A percentile compares a stretch with the other conserved stretches of the same genome.
These are phyloP conservation scores for Suhomyces emberorum DNA, from an alignment of 805 yeast species.

Conservation along the genomic window DNA sequence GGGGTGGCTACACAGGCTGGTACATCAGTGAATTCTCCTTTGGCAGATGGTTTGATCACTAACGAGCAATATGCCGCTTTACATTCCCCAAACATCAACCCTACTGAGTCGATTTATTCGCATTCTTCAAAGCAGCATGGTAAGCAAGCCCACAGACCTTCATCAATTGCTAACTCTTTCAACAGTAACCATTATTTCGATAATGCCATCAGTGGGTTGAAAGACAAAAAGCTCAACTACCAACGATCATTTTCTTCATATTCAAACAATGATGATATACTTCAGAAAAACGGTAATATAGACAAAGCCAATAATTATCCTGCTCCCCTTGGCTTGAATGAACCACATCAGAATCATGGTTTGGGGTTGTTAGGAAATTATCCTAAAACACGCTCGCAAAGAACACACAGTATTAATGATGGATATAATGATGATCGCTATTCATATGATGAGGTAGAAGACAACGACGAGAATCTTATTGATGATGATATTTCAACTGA, in stretches of 20 bases:
- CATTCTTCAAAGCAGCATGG: slow-evolving; percentile 18
- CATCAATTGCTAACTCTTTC: slow-evolving; percentile 20
- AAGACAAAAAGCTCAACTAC: slow-evolving; percentile 10
- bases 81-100: slow-evolving; percentile 1
- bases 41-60: neutral
- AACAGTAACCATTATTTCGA: slow-evolving; percentile 25
- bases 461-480: slow-evolving; percentile 15
- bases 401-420: slow-evolving; percentile 15
- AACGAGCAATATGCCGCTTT: neutral
- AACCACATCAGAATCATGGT: slow-evolving; percentile 7
- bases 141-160: slow-evolving; percentile 15
- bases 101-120: slow-evolving; percentile 23
- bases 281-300: neutral
- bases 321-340: slow-evolving; percentile 1
- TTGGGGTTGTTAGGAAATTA: slow-evolving; percentile 12
- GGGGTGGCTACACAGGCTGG: neutral
- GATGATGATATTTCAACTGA: slow-evolving; percentile 31
- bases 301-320: slow-evolving; percentile 2
- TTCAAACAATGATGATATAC: slow-evolving; percentile 10
- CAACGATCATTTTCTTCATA: slow-evolving; percentile 14
- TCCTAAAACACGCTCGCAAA: slow-evolving; percentile 3
- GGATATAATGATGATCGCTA: slow-evolving; percentile 27
- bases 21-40: slow-evolving; percentile 1
- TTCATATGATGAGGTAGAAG: slow-evolving; percentile 24
- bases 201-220: slow-evolving; percentile 7